These are phyloP conservation scores for Penicillium alfredii DNA, from an alignment of 495 filamentous ascomycete species.

Conservation along the genomic window DNA sequence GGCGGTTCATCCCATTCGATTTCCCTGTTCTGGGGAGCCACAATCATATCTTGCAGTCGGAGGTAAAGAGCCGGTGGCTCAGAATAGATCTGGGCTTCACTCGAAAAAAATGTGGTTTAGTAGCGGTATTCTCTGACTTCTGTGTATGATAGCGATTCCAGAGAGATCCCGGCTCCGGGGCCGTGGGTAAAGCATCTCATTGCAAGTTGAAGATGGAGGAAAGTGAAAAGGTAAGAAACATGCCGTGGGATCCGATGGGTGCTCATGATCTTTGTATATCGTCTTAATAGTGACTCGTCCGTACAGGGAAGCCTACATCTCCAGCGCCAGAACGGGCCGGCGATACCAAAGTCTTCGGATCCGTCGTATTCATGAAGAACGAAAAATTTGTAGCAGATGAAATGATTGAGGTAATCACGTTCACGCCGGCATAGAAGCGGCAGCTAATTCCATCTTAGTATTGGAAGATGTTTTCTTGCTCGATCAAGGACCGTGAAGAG, in stretches of 20 bases:
- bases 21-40: background rate
- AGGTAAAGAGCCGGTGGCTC: constrained; percentile 3
- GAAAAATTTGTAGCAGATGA: background rate
- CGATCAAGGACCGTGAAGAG: constrained; percentile 1
- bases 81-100: constrained; percentile 1
- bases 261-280: background rate
- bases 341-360: background rate
- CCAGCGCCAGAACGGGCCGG: background rate
- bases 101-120: constrained; percentile 2
- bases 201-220: background rate
- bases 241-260: background rate
- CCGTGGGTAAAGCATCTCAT: background rate
- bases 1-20: background rate
- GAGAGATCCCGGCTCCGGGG: background rate
- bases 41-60: background rate
- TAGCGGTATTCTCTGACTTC: background rate
- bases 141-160: constrained; percentile 1
- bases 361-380: constrained; percentile 1
- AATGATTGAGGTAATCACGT: constrained; percentile 2
- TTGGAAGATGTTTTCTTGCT: background rate
- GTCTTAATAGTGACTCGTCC: too few species aligned
- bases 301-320: too few species aligned
- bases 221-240: background rate
- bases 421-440: background rate
- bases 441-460: background rate